These are phyloP conservation scores for Eucalyptus virginea DNA, from an alignment of 345 rosid species.

Conservation along the genomic window DNA sequence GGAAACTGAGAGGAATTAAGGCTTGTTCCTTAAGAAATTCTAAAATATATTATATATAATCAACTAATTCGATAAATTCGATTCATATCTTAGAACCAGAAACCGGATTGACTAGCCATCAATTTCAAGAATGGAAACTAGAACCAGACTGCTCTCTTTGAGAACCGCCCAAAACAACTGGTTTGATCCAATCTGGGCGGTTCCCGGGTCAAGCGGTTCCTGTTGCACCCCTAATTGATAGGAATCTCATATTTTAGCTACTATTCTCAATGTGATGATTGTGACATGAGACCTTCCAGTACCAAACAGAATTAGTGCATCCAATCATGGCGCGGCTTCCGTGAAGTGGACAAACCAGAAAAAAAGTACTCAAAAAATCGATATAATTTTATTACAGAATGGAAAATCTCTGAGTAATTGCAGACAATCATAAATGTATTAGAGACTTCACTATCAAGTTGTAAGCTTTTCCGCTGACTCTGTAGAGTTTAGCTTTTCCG, in stretches of 20 bases:
- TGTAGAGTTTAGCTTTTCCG: not conserved
- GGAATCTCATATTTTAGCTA: not conserved
- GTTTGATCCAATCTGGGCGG: fast-evolving
- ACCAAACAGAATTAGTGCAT: not conserved
- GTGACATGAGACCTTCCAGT: not conserved
- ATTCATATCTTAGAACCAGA: fast-evolving
- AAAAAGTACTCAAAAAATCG: not conserved
- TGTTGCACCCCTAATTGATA: not conserved
- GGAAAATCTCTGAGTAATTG: not conserved
- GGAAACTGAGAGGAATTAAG: too few species aligned
- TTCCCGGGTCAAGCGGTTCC: fast-evolving
- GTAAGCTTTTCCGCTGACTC: not conserved
- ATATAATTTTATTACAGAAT: not conserved
- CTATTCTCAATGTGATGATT: not conserved
- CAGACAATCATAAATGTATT: not conserved
- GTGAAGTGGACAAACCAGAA: not conserved
- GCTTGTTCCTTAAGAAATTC: too few species aligned
- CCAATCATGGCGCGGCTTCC: not conserved
- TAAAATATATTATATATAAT: too few species aligned
- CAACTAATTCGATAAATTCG: fast-evolving
- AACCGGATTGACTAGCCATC: too few species aligned
- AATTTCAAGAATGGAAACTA: too few species aligned
- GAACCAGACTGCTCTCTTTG: too few species aligned
- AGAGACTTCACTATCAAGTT: not conserved
- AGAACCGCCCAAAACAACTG: fast-evolving